Percentiles rank a stretch among this genome's conserved stretches.
phyloP scores from a whole-genome alignment of 176 grass and related monocot species.

The Oryza meridionalis region DNA sequence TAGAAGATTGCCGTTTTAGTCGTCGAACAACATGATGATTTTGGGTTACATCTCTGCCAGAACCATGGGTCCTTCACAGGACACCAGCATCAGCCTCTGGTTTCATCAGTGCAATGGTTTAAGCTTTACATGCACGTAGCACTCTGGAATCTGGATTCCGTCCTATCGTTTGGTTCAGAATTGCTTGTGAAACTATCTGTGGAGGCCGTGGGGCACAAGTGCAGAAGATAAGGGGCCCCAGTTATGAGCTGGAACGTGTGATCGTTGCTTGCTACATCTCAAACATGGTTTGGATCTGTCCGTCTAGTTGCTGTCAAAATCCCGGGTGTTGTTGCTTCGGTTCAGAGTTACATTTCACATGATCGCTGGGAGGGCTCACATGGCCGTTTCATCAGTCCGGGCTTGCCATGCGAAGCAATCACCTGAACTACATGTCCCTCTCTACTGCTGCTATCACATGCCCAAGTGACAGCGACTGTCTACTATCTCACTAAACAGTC shows the following conservation, averaged over 20 bases:
- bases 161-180: constrained; percentile 36
- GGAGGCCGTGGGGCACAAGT: constrained; percentile 1
- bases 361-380: constrained; percentile 51
- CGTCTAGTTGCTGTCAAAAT: constrained; percentile 33
- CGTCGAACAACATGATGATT: constrained; percentile 43
- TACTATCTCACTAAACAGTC: constrained; percentile 16
- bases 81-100: constrained; percentile 32
- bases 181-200: constrained; percentile 25
- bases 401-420: constrained; percentile 35
- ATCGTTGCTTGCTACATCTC: constrained; percentile 36
- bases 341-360: constrained; percentile 47
- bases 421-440: constrained; percentile 36
- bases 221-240: constrained; percentile 42
- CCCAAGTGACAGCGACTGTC: constrained; percentile 26
- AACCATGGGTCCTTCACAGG: constrained; percentile 19
- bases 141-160: neutral
- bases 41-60: constrained; percentile 28
- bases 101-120: constrained; percentile 39
- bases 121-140: constrained; percentile 21
- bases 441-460: constrained; percentile 25
- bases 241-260: constrained; percentile 46
- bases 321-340: constrained; percentile 10
- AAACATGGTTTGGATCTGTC: neutral
- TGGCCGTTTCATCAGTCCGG: constrained; percentile 39
- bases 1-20: constrained; percentile 1